Conservation (phyloP, 345 rosid genomes). For the Isatis tinctoria region DNA sequence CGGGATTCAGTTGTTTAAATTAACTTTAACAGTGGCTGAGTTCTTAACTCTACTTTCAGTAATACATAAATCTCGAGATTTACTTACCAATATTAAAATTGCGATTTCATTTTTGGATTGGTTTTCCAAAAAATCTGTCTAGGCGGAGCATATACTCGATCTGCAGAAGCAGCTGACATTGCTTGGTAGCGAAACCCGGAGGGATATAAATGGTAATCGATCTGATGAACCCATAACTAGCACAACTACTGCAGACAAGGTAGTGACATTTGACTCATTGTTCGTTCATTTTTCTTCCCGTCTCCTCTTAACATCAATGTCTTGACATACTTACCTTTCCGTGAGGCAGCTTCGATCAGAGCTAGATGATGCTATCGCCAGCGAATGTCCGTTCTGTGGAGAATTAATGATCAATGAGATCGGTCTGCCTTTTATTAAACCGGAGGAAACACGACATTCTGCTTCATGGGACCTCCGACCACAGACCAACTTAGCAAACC, state of each 20-base stretch:
- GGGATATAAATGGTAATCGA: constrained; percentile 56
- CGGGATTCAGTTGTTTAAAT: not conserved
- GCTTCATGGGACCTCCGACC: constrained; percentile 87
- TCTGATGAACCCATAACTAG: constrained; percentile 59
- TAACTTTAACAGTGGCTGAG: not conserved
- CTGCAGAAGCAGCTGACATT: constrained; percentile 91
- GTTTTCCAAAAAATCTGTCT: constrained; percentile 16
- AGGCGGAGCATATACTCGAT: constrained; percentile 82
- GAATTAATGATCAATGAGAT: constrained; percentile 90
- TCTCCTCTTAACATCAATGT: not conserved
- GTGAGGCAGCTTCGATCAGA: constrained; percentile 75
- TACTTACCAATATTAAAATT: not conserved
- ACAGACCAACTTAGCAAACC: constrained; percentile 48
- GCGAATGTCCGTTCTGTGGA: constrained; percentile 95
- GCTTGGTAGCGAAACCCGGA: constrained; percentile 65
- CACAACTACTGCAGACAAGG: constrained; percentile 76
- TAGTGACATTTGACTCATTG: constrained; percentile 13
- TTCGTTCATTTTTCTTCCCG: not conserved
- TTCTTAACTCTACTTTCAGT: not conserved
- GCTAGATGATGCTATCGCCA: constrained; percentile 90
- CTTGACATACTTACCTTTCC: constrained; percentile 6
- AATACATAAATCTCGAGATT: not conserved
- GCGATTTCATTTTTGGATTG: constrained; percentile 4
- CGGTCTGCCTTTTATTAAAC: constrained; percentile 59
- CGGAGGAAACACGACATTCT: constrained; percentile 64